Base-by-base conservation (phyloP, 345 rosid species). In the Dovyalis caffra region DNA sequence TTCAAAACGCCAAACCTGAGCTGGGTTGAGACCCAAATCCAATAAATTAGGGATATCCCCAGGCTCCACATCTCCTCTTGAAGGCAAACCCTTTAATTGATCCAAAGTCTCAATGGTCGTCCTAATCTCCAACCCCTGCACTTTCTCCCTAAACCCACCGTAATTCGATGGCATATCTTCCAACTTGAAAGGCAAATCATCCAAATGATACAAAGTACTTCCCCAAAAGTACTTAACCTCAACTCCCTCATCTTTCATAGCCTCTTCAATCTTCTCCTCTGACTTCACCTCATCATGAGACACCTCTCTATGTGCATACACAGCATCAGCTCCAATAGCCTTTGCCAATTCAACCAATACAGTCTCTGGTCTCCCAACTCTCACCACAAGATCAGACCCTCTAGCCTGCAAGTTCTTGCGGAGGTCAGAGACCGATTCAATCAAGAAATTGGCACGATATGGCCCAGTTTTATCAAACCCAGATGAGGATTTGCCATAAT, bases 221-320 rank as follows among this genome's bases (percentile, higher is more conserved):
- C 99, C 99, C 99, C 99, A 96, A 64, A 90, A 90, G 86, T 87
- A 90, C 79, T 92, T 96, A 7, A 96, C 86, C 78, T 96, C 95
- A 62, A 92, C 78, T 2, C 97, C 97, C 77, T 93, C 98, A 56
- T 92, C 99, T 80, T 93, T 92, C 95, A 96, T 85, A 0, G 90
- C 95, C 0, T 79, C 78, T 73, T 92, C 97, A 72, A 96, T 90
- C 90, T 86, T 89, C 81, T 86, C 93, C 90, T 96, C 99, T 6
- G 92, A 82, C 80, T 90, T 92, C 53, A 91, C 97, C 76, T 92
- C 98, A 29, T 88, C 93, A 70, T 85, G 90, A 32, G 98, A 90
- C 71, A 90, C 95, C 83, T 96, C 99, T 74, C 88, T 85, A 51
- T 96, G 97, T 6, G 97, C 97, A 51, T 88, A 96, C 66, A 96